Evolutionary conservation across 495 filamentous ascomycete genomes (phyloP).

Genomic region (Massariosphaeria phaeospora): DNA sequence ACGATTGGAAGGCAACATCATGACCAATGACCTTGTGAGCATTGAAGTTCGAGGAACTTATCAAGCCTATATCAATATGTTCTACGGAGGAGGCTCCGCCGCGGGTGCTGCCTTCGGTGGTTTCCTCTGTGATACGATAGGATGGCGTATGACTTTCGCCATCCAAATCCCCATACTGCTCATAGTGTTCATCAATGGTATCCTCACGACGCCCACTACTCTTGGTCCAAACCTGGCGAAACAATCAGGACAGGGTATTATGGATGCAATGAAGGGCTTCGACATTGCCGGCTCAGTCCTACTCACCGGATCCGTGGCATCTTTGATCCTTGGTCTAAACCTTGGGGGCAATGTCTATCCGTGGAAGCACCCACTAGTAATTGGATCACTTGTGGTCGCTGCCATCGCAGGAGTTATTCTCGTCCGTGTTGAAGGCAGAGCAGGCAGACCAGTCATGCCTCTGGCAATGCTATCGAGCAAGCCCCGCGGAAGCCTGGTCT

Average conservation of each 20-base stretch:
- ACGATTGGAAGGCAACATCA: conserved; percentile 48
- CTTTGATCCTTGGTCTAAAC: conserved; percentile 68
- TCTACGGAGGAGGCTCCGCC: conserved; percentile 58
- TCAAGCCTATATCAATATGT: conserved; percentile 72
- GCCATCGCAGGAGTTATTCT: conserved; percentile 53
- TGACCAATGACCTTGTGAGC: conserved; percentile 69
- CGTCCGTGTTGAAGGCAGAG: conserved; percentile 57
- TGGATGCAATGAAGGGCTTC: conserved; percentile 59
- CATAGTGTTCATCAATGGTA: conserved; percentile 54
- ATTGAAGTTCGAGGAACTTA: conserved; percentile 70
- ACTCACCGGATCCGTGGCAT: conserved; percentile 59
- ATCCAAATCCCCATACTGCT: conserved; percentile 64
- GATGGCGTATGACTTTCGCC: conserved; percentile 67
- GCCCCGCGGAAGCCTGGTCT: conserved; percentile 62
- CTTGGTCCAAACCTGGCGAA: conserved; percentile 53
- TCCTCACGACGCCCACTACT: conserved; percentile 54
- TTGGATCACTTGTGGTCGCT: conserved; percentile 56
- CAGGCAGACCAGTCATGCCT: conserved; percentile 66
- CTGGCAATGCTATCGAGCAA: conserved; percentile 54
- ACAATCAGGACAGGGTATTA: conserved; percentile 45
- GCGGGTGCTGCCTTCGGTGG: conserved; percentile 69
- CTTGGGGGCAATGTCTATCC: conserved; percentile 71
- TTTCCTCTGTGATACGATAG: conserved; percentile 64
- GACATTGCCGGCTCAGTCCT: conserved; percentile 63
- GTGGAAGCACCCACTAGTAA: conserved; percentile 68